Evolutionary conservation across 2,329 filamentous ascomycete genomes (phyloP), one percentile per base, ranked within the genome.

Genomic region (Myotisia sp.): DNA sequence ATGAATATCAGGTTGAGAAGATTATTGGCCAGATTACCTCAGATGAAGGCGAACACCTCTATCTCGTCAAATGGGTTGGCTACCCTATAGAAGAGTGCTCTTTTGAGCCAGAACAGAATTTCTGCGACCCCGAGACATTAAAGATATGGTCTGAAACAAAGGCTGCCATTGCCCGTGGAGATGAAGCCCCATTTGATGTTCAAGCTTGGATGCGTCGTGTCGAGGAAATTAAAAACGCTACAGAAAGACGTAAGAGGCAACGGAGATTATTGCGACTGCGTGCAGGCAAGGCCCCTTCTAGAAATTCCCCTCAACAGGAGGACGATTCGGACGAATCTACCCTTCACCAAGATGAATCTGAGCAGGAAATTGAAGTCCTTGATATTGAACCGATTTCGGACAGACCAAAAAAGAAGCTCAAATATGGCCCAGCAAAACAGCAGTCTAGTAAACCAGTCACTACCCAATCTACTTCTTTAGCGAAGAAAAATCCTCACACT

Each of bases 31-130:
- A 75, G 45, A 54, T 44, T 14, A 31, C 8, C 19, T 1, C 9
- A 2, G 35, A 48, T 3, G 42, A 57, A 3, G 50, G 50, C 7
- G 54, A 54, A 4, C 47, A 49, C 10, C 52, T 47, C 16, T 83
- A 73, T 47, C 63, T 84, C 1, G 67, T 81, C 14, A 65, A 70
- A 39, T 84, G 78, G 79, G 58, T 62, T 17, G 65, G 60, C 2
- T 85, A 76, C 46, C 58, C 63, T 1, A 41, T 74, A 4, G 51
- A 70, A n/a, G 52, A 68, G 37, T 63, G 64, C 36, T 74, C 70
- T 0, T 73, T 66, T 67, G 66, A 73, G 41, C 64, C 65, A 1
- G 47, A 45, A 12, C 51, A 56, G 2, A 53, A 54, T 29, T 64
- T 71, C 38, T 33, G 44, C 17, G 41, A 46, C 26, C 46, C 50